Percentiles rank a stretch among this genome's conserved stretches.
These are phyloP conservation scores for Tricholoma sp. DNA, from an alignment of 768 basidiomycete species.

Conservation along the genomic window DNA sequence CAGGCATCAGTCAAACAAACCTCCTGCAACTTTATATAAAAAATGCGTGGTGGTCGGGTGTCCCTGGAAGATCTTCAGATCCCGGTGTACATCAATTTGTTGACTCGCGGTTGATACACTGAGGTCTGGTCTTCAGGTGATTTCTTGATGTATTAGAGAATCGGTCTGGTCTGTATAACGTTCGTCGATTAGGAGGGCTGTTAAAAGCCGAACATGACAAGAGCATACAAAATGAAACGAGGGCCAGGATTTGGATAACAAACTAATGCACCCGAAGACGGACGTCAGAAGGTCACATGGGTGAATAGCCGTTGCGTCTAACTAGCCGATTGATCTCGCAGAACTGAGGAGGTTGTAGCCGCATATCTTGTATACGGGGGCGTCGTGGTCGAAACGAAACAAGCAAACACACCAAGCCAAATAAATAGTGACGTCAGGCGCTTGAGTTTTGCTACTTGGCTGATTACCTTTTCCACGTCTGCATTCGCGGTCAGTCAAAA, in stretches of 20 bases:
- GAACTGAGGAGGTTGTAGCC: too few species aligned
- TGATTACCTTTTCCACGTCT: background rate
- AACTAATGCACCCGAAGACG: background rate
- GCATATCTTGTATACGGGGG: too few species aligned
- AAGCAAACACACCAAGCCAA: too few species aligned
- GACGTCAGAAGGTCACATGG: background rate
- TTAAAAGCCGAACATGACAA: background rate
- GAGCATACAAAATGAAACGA: background rate
- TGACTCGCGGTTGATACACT: background rate
- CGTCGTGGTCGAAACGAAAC: too few species aligned
- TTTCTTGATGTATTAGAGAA: background rate
- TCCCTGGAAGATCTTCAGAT: background rate
- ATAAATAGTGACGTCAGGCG: background rate
- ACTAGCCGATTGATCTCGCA: slow-evolving; percentile 10
- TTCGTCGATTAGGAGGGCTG: background rate
- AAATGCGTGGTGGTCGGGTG: background rate
- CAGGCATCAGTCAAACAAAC: too few species aligned
- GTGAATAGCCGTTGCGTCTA: background rate
- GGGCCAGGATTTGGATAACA: background rate
- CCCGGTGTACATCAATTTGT: background rate
- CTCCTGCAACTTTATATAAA: too few species aligned
- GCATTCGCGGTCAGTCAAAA: background rate
- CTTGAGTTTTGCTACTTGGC: background rate
- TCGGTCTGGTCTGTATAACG: background rate
- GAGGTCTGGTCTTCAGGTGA: background rate